phyloP scores from a whole-genome alignment of 2,329 filamentous ascomycete species.

The Botrytis medusae region DNA sequence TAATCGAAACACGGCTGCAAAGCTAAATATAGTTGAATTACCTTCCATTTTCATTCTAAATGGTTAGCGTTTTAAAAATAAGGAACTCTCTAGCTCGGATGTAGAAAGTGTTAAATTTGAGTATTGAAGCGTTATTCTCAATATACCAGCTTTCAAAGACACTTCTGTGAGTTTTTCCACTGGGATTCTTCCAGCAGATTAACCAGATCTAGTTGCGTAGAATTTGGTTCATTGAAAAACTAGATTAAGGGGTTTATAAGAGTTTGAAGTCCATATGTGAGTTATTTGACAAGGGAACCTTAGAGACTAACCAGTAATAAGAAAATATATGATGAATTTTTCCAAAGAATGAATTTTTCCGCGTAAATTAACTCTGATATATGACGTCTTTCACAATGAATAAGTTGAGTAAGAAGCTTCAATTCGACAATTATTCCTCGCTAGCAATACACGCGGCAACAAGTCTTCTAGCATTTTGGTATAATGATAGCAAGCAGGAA shows the following conservation, averaged over 20 bases:
- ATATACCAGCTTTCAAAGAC: neutral
- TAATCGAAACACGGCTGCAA: too few relatives aligned
- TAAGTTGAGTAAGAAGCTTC: neutral
- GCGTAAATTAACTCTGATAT: neutral
- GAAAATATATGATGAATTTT: neutral
- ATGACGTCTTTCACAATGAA: neutral
- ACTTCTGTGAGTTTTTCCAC: neutral
- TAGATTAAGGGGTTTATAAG: neutral
- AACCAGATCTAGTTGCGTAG: neutral
- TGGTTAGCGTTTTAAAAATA: neutral
- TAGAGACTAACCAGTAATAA: fast-evolving
- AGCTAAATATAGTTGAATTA: neutral
- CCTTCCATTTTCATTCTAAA: neutral
- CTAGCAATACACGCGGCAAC: neutral
- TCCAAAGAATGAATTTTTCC: neutral
- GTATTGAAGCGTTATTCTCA: neutral
- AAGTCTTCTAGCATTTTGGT: too few relatives aligned
- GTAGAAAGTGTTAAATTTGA: neutral
- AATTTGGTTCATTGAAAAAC: neutral
- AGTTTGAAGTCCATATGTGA: neutral
- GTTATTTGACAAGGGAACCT: neutral
- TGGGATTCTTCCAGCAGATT: neutral
- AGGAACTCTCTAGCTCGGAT: neutral
- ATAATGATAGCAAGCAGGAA: too few relatives aligned
- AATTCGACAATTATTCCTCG: neutral